Conservation (phyloP, 352 stramenopile species). For the Phytophthora sojae region DNA sequence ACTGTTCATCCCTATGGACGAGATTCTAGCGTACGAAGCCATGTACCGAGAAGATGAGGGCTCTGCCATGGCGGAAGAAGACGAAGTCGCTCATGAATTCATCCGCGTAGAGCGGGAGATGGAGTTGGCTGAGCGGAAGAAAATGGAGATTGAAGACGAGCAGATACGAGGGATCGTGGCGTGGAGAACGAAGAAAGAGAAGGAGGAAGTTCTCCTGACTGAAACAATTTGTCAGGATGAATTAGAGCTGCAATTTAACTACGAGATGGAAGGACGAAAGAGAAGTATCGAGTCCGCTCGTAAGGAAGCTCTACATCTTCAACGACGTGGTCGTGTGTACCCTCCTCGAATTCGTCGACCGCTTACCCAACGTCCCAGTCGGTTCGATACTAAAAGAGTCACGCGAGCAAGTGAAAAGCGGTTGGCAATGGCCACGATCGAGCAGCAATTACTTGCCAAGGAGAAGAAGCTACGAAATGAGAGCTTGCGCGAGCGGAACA, state of each 20-base stretch:
- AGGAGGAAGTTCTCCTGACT: slow-evolving; percentile 42
- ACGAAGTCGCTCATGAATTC: slow-evolving; percentile 34
- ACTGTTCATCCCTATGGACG: slow-evolving; percentile 52
- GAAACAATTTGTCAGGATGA: slow-evolving; percentile 49
- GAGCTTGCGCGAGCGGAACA: slow-evolving; percentile 42
- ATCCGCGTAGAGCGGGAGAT: slow-evolving; percentile 21
- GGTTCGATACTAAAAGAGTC: slow-evolving; percentile 59
- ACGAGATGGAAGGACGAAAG: slow-evolving; percentile 49
- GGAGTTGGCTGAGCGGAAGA: slow-evolving; percentile 34
- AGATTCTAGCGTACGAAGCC: slow-evolving; percentile 57
- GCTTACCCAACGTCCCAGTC: slow-evolving; percentile 34
- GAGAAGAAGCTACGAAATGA: slow-evolving; percentile 37
- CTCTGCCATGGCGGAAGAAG: slow-evolving; percentile 58
- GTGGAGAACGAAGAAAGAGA: slow-evolving; percentile 54
- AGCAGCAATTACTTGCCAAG: slow-evolving; percentile 48
- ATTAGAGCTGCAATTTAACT: slow-evolving; percentile 54
- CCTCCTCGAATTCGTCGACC: slow-evolving; percentile 34
- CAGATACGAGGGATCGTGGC: slow-evolving; percentile 38
- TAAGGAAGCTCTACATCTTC: slow-evolving; percentile 47
- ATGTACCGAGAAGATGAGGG: slow-evolving; percentile 55
- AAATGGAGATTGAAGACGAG: slow-evolving; percentile 61
- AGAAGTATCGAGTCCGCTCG: slow-evolving; percentile 26
- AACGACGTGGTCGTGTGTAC: slow-evolving; percentile 42
- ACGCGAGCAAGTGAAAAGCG: slow-evolving; percentile 70
- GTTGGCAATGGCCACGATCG: slow-evolving; percentile 62